Conservation (phyloP, 495 filamentous ascomycete genomes). For the Aspergillus avenaceus region DNA sequence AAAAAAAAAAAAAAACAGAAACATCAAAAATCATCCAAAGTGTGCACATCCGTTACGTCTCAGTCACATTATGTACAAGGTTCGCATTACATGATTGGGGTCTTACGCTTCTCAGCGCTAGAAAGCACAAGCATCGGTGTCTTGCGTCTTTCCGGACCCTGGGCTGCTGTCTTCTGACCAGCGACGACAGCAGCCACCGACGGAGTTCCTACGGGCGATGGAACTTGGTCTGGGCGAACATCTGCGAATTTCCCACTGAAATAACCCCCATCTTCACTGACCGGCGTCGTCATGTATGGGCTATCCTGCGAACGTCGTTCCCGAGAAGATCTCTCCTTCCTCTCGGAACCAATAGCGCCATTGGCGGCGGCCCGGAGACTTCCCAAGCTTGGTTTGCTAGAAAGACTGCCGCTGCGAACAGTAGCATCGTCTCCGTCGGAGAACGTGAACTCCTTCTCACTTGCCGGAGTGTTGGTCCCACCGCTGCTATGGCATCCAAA, state of each 20-base stretch:
- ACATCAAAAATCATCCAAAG: no score
- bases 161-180: slow-evolving; percentile 38
- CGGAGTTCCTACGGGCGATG: slow-evolving; percentile 33
- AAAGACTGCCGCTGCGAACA: slow-evolving; percentile 75
- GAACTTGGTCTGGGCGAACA: slow-evolving; percentile 35
- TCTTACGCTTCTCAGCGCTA: slow-evolving; percentile 89
- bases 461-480: slow-evolving; percentile 84
- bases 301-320: slow-evolving; percentile 54
- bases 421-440: slow-evolving; percentile 81
- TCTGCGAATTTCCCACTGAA: slow-evolving; percentile 53
- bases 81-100: slow-evolving; percentile 50
- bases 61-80: slow-evolving; percentile 38
- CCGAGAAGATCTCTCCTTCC: slow-evolving; percentile 58
- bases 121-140: slow-evolving; percentile 82
- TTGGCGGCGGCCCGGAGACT: slow-evolving; percentile 74
- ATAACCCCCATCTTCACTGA: slow-evolving; percentile 59
- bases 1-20: slow-evolving; percentile 9
- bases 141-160: slow-evolving; percentile 64
- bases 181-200: slow-evolving; percentile 46
- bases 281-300: slow-evolving; percentile 40
- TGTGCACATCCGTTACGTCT: slow-evolving; percentile 29
- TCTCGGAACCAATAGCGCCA: slow-evolving; percentile 83
- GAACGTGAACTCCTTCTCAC: slow-evolving; percentile 78
- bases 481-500: slow-evolving; percentile 54
- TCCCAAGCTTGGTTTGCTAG: slow-evolving; percentile 72